These are phyloP conservation scores for Dipteronia sinensis DNA, from an alignment of 345 rosid genomes.

Conservation along the genomic window DNA sequence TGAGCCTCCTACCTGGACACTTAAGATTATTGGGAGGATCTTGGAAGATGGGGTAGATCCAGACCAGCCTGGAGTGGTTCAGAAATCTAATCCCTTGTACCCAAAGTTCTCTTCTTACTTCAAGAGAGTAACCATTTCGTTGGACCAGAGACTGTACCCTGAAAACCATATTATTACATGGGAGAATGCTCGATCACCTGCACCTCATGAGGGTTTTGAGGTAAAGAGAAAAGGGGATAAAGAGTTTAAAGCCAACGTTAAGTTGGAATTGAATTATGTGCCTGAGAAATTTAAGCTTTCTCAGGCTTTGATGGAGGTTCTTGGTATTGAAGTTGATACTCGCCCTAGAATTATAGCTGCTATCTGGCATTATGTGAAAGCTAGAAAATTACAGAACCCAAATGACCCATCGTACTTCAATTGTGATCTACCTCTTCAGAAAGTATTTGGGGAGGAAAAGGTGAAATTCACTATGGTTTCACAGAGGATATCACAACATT, in stretches of 20 bases:
- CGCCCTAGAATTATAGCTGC: conserved; percentile 97
- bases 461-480: conserved; percentile 86
- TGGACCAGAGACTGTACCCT: conserved; percentile 94
- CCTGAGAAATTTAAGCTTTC: conserved; percentile 98
- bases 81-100: conserved; percentile 65
- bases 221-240: conserved; percentile 95
- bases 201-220: conserved; percentile 95
- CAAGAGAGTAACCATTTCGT: conserved; percentile 77
- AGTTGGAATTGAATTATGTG: conserved; percentile 86
- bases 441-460: conserved; percentile 91
- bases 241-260: conserved; percentile 74
- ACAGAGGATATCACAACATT: conserved; percentile 81
- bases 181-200: conserved; percentile 93
- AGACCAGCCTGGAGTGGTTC: conserved; percentile 84
- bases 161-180: conserved; percentile 82
- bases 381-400: conserved; percentile 88
- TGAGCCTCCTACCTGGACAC: conserved; percentile 94
- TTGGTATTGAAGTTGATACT: conserved; percentile 94
- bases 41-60: conserved; percentile 95
- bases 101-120: conserved; percentile 93
- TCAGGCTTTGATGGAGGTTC: conserved; percentile 85
- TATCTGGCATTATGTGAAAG: conserved; percentile 98
- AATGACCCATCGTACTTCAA: conserved; percentile 82
- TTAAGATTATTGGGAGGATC: conserved; percentile 89
- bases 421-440: conserved; percentile 86